Evolutionary conservation across 2,329 filamentous ascomycete species (phyloP).

Genomic region (Xylogone sp.): DNA sequence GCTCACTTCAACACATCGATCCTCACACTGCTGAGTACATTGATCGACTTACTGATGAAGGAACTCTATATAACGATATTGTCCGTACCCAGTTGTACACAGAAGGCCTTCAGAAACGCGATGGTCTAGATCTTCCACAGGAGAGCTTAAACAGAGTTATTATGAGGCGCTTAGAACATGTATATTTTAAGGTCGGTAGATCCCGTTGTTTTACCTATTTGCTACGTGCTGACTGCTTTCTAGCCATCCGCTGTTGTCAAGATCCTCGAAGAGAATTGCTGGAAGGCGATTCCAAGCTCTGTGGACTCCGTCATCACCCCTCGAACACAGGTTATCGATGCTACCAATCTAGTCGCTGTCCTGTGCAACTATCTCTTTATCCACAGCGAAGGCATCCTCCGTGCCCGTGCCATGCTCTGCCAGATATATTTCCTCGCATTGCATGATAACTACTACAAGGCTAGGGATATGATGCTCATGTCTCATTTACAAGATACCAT

Average conservation of each 20-base stretch:
- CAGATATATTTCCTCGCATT: slow-evolving; percentile 98
- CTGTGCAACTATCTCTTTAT: slow-evolving; percentile 95
- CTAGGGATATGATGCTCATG: slow-evolving; percentile 99
- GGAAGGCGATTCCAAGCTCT: slow-evolving; percentile 69
- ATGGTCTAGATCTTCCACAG: slow-evolving; percentile 69
- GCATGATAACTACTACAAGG: slow-evolving; percentile 96
- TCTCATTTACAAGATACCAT: slow-evolving; percentile 98
- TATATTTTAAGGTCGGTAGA: slow-evolving; percentile 85
- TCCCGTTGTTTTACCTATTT: slow-evolving; percentile 15
- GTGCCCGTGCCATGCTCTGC: slow-evolving; percentile 94
- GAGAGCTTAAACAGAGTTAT: slow-evolving; percentile 89
- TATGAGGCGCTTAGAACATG: slow-evolving; percentile 91
- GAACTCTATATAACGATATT: slow-evolving; percentile 85
- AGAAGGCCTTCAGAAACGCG: slow-evolving; percentile 70
- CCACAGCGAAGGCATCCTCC: slow-evolving; percentile 92
- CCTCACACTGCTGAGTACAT: slow-evolving; percentile 99
- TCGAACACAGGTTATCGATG: slow-evolving; percentile 63
- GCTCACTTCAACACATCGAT: slow-evolving; percentile 96
- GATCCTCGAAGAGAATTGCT: slow-evolving; percentile 91
- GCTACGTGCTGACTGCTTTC: slow-evolving; percentile 15
- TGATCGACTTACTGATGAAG: slow-evolving; percentile 88
- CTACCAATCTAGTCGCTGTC: slow-evolving; percentile 72
- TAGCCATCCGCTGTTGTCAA: slow-evolving; percentile 85
- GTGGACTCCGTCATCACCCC: slow-evolving; percentile 81
- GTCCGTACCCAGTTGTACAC: slow-evolving; percentile 86